Conservation (phyloP, 805 yeast species). For the Metschnikowia lunata region DNA sequence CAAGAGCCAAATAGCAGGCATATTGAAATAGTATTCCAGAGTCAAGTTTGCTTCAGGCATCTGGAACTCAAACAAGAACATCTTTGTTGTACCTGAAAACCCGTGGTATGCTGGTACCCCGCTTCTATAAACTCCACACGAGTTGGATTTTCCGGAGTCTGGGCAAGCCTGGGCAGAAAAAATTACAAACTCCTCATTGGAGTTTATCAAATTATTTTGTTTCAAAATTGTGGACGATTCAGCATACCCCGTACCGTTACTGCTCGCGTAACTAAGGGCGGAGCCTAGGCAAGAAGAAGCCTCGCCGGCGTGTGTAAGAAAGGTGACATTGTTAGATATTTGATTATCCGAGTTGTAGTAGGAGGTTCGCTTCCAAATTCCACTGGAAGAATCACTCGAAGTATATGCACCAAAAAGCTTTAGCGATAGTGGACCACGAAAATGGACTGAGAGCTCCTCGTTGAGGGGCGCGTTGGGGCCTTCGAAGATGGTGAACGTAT, state of each 20-base stretch:
- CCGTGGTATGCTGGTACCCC: slow-evolving; percentile 77
- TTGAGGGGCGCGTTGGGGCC: slow-evolving; percentile 66
- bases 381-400: slow-evolving; percentile 33
- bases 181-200: slow-evolving; percentile 58
- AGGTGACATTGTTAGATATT: slow-evolving; percentile 60
- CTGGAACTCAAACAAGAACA: slow-evolving; percentile 67
- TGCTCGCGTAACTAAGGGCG: slow-evolving; percentile 59
- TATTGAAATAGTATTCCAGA: slow-evolving; percentile 40
- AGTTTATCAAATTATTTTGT: slow-evolving; percentile 44
- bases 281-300: slow-evolving; percentile 62
- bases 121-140: slow-evolving; percentile 73
- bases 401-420: slow-evolving; percentile 58
- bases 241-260: slow-evolving; percentile 52
- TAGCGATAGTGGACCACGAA: slow-evolving; percentile 69
- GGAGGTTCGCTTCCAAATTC: slow-evolving; percentile 55
- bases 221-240: slow-evolving; percentile 44
- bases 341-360: slow-evolving; percentile 50
- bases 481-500: slow-evolving; percentile 37
- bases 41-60: slow-evolving; percentile 54
- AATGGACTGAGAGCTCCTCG: slow-evolving; percentile 69
- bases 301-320: slow-evolving; percentile 59
- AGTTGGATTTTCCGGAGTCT: slow-evolving; percentile 46
- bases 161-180: slow-evolving; percentile 58
- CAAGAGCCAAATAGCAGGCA: slow-evolving; percentile 77
- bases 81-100: slow-evolving; percentile 58